Evolutionary conservation across 768 basidiomycete species (phyloP).

Genomic region (Hygrocybe coccinea): DNA sequence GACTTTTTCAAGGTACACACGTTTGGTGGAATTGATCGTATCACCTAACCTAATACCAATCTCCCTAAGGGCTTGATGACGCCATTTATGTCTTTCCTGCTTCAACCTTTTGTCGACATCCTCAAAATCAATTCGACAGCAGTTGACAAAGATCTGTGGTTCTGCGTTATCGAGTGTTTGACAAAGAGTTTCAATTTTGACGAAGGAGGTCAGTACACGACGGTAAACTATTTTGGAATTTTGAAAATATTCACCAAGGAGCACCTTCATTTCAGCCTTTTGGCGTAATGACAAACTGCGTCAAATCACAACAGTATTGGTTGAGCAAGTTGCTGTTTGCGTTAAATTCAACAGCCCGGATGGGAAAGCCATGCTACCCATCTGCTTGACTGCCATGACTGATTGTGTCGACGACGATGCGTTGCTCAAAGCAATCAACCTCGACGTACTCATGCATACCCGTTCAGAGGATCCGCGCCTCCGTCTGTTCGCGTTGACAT

Average conservation of each 20-base stretch:
- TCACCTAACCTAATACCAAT: background rate
- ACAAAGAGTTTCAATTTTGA: conserved; percentile 70
- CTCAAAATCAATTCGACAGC: conserved; percentile 40
- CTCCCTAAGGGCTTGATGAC: conserved; percentile 69
- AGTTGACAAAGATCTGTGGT: conserved; percentile 54
- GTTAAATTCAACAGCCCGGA: conserved; percentile 34
- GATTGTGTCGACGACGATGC: conserved; percentile 53
- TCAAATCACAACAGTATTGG: conserved; percentile 52
- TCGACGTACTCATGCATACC: conserved; percentile 81
- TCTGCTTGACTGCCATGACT: conserved; percentile 52
- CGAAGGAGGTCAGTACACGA: conserved; percentile 67
- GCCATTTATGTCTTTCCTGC: conserved; percentile 79
- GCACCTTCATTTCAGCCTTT: conserved; percentile 49
- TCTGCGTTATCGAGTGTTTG: conserved; percentile 53
- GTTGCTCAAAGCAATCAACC: conserved; percentile 76
- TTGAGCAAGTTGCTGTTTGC: conserved; percentile 61
- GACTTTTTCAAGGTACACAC: conserved; percentile 79
- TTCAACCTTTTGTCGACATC: conserved; percentile 60
- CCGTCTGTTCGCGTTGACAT: conserved; percentile 67
- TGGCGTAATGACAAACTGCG: conserved; percentile 84
- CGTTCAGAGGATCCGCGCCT: conserved; percentile 71
- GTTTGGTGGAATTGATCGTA: background rate
- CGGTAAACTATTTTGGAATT: background rate
- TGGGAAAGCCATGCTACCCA: conserved; percentile 39
- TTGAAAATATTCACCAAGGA: too few relatives aligned